phyloP scores from a whole-genome alignment of 805 yeast species.

The Saccharomyces eubayanus region DNA sequence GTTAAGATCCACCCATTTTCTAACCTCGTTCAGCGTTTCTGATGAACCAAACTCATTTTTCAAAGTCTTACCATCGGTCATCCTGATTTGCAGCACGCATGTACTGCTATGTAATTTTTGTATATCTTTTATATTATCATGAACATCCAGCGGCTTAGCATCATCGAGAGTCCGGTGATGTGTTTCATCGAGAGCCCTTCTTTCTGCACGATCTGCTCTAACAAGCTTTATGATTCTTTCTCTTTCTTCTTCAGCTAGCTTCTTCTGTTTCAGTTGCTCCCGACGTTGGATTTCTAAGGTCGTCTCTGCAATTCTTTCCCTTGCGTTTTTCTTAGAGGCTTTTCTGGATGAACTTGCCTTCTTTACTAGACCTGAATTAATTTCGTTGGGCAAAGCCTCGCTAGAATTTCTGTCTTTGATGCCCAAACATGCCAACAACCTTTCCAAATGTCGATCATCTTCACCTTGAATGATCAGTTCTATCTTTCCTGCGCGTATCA shows the following conservation, averaged over 20 bases:
- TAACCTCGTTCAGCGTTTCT: conserved; percentile 46
- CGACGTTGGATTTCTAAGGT: conserved; percentile 26
- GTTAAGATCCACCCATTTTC: conserved; percentile 50
- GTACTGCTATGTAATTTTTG: conserved; percentile 15
- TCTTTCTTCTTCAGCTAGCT: conserved; percentile 41
- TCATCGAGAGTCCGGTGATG: not conserved
- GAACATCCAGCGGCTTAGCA: conserved; percentile 9
- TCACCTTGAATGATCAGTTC: conserved; percentile 36
- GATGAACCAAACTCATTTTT: conserved; percentile 41
- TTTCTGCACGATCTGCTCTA: conserved; percentile 12
- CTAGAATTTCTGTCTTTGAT: conserved; percentile 8
- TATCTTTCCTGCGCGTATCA: conserved; percentile 43
- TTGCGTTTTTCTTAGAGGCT: conserved; percentile 9
- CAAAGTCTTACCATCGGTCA: conserved; percentile 58
- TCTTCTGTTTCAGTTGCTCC: conserved; percentile 20
- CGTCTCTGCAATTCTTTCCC: conserved; percentile 21
- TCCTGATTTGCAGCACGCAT: conserved; percentile 48
- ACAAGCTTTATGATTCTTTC: conserved; percentile 47
- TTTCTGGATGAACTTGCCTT: not conserved
- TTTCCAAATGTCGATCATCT: conserved; percentile 12
- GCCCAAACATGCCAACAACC: conserved; percentile 5
- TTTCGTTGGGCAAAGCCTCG: conserved; percentile 3
- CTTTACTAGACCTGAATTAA: not conserved
- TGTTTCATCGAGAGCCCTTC: conserved; percentile 5
- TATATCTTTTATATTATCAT: conserved; percentile 25